Evolutionary conservation across 108 stramenopile genomes (phyloP).

Genomic region (Hondaea fermentalgiana): DNA sequence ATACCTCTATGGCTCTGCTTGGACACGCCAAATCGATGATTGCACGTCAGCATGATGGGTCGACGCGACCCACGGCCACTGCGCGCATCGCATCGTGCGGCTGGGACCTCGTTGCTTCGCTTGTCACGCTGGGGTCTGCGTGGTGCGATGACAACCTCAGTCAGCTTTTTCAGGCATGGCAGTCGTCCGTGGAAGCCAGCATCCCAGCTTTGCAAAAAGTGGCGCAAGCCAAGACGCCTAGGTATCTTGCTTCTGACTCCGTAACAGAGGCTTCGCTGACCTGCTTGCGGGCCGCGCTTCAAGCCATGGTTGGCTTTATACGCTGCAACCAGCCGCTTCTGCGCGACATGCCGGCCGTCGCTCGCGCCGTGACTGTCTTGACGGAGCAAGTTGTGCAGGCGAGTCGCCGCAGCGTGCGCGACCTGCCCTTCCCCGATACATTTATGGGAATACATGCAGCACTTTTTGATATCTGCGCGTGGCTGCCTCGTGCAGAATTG

Average conservation of each 20-base stretch:
- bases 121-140: neutral
- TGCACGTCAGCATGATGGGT: constrained; percentile 5
- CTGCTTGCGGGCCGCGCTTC: neutral
- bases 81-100: neutral
- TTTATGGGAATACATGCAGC: neutral
- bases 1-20: neutral
- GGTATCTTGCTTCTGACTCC: neutral
- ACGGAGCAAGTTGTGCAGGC: neutral
- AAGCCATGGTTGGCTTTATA: neutral
- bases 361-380: neutral
- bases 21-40: constrained; percentile 15
- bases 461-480: neutral
- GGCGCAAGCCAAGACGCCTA: neutral
- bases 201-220: neutral
- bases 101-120: neutral
- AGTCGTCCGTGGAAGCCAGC: neutral
- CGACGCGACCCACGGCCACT: neutral
- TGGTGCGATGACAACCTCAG: neutral
- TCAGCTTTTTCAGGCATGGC: constrained; percentile 7
- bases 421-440: neutral
- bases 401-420: neutral
- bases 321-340: neutral
- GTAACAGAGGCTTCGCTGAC: neutral
- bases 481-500: neutral
- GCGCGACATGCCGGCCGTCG: neutral